phyloP scores from a whole-genome alignment of 164 flowering plant genomes.

The Chloranthus sessilifolius region DNA sequence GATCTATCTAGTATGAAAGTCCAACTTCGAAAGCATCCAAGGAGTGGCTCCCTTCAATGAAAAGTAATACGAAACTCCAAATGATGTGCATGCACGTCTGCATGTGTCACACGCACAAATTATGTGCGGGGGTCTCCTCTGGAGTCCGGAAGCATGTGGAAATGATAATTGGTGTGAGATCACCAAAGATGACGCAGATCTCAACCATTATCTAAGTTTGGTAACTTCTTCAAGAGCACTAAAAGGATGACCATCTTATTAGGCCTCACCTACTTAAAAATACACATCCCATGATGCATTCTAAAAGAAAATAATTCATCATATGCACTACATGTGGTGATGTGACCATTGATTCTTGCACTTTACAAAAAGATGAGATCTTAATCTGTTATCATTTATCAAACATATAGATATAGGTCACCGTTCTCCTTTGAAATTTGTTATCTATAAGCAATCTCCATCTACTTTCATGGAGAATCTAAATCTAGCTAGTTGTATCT shows the following conservation, averaged over 20 bases:
- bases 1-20: no score
- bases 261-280: not conserved
- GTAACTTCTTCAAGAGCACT: conserved; percentile 5
- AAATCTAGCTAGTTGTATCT: no score
- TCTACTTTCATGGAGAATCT: no score
- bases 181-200: conserved; percentile 53
- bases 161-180: conserved; percentile 44
- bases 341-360: not conserved
- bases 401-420: not conserved
- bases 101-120: no score
- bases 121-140: not conserved
- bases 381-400: not conserved
- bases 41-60: no score
- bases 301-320: not conserved
- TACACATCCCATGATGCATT: not conserved
- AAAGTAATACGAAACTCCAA: no score
- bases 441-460: not conserved
- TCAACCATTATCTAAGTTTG: not conserved
- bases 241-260: conserved; percentile 11
- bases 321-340: not conserved
- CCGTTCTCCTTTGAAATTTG: conserved; percentile 1
- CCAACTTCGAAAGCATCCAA: no score
- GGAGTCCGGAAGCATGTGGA: conserved; percentile 46
- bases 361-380: not conserved
- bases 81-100: no score